Base-by-base conservation (phyloP, 2,329 filamentous ascomycete species). In the Arthroderma sp. region DNA sequence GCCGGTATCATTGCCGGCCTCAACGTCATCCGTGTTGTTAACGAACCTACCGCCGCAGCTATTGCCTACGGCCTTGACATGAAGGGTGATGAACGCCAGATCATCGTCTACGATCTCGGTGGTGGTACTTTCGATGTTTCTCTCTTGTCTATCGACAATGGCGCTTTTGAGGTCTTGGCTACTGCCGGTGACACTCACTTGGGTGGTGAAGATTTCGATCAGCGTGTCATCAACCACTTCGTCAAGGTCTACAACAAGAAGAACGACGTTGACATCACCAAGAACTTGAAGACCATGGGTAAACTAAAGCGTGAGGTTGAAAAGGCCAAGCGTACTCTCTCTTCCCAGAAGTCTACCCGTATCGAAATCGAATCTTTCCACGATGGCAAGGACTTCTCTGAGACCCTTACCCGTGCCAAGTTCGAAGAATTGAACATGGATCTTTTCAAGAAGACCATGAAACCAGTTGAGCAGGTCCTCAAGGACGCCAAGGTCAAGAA, bases 221-320 rank as follows among this genome's bases (percentile, higher is more conserved):
- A 97, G 82, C 86, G 91, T 73, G 82, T 97, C 74, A 95, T 97
- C 79, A 89, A 87, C 81, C 82, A 91, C 84, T 89, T 97, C 72
- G 85, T 86, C 80, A 96, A 97, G 86, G 80, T 82, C 67, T 97
- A 95, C 85, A 97, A 97, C 86, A 96, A 96, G 86, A 93, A 96
- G 83, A 82, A 96, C 81, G 78, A 76, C 67, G 89, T 94, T 65
- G 90, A 98, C 67, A 83, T 97, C 72, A 87, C 85, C 77, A 94
- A 94, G 81, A 90, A 97, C 71, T 78, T 86, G 64, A 96, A 96
- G 87, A 86, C 91, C 65, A 97, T 97, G 91, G 89, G 91, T 79
- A 98, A 97, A 81, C 84, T 98, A 67, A 97, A 97, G 88, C 91
- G 93, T 68, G 93, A 97, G 77, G 91, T 93, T 66, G 93, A 98